phyloP scores from a whole-genome alignment of 352 stramenopile species.

The Phytopythium delawarense region DNA sequence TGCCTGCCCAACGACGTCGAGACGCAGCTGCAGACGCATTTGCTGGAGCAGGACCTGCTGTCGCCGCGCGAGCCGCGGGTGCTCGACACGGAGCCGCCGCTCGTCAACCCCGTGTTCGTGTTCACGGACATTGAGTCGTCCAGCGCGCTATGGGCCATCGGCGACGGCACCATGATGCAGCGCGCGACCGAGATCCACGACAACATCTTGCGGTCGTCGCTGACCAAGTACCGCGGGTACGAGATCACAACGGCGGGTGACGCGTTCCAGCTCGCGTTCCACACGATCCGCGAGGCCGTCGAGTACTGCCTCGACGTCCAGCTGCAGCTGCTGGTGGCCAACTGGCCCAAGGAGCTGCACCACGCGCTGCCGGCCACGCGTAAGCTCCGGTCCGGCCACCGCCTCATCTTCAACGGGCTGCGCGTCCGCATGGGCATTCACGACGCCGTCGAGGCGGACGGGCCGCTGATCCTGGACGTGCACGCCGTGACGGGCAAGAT shows the following conservation, averaged over 20 bases:
- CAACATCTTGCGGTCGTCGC: slow-evolving; percentile 40
- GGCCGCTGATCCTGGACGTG: slow-evolving; percentile 35
- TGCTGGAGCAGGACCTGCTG: slow-evolving; percentile 29
- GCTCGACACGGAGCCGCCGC: slow-evolving; percentile 33
- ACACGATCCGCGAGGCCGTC: slow-evolving; percentile 50
- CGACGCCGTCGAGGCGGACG: slow-evolving; percentile 37
- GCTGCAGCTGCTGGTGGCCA: slow-evolving; percentile 41
- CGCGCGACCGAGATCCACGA: slow-evolving; percentile 51
- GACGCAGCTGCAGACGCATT: slow-evolving; percentile 30
- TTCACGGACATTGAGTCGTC: slow-evolving; percentile 70
- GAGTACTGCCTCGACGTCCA: slow-evolving; percentile 63
- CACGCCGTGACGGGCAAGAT: slow-evolving; percentile 56
- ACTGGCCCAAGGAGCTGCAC: slow-evolving; percentile 53
- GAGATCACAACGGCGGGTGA: slow-evolving; percentile 60
- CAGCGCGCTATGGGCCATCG: slow-evolving; percentile 46
- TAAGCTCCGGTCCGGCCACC: slow-evolving; percentile 29
- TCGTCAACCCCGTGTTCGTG: slow-evolving; percentile 57
- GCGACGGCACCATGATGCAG: slow-evolving; percentile 40
- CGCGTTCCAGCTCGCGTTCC: slow-evolving; percentile 60
- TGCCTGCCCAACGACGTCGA: slow-evolving; percentile 41
- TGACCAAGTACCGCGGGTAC: slow-evolving; percentile 57
- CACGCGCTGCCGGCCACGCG: slow-evolving; percentile 36
- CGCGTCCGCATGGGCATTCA: slow-evolving; percentile 64
- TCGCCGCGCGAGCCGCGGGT: slow-evolving; percentile 34
- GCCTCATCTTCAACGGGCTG: slow-evolving; percentile 45